These are phyloP conservation scores for Chrysanthemum lavandulifolium DNA, from an alignment of 129 eudicot genomes.

Conservation along the genomic window DNA sequence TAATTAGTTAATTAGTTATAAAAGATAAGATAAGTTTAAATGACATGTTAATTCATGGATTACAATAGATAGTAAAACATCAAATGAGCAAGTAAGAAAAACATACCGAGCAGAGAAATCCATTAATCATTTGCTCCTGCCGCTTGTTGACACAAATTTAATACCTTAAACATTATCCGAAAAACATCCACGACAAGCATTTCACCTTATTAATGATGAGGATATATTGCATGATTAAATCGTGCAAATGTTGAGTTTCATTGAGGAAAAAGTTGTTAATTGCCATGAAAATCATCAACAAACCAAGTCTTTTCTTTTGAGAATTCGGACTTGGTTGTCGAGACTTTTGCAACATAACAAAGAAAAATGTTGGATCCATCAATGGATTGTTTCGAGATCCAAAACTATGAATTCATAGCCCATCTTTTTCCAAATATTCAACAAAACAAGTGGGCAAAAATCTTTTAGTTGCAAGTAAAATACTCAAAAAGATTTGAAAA, in stretches of 20 bases:
- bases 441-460: no score
- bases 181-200: background rate
- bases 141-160: background rate
- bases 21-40: no score
- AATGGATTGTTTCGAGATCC: background rate
- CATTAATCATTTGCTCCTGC: background rate
- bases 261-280: background rate
- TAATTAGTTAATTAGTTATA: no score
- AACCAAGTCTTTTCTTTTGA: background rate
- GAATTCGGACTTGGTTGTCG: background rate
- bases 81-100: background rate
- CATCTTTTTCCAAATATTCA: no score
- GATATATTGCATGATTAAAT: background rate
- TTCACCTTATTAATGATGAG: background rate
- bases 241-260: background rate
- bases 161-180: background rate
- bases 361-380: background rate
- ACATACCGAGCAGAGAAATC: conserved; percentile 11
- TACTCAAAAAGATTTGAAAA: no score
- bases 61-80: no score
- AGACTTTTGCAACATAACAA: background rate
- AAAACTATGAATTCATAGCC: background rate
- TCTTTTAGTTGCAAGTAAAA: no score
- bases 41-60: no score
- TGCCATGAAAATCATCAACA: background rate